A percentile compares a stretch with the other conserved stretches of the same genome.
phyloP scores from a whole-genome alignment of 768 basidiomycete species.

The Mycena rebaudengoi region DNA sequence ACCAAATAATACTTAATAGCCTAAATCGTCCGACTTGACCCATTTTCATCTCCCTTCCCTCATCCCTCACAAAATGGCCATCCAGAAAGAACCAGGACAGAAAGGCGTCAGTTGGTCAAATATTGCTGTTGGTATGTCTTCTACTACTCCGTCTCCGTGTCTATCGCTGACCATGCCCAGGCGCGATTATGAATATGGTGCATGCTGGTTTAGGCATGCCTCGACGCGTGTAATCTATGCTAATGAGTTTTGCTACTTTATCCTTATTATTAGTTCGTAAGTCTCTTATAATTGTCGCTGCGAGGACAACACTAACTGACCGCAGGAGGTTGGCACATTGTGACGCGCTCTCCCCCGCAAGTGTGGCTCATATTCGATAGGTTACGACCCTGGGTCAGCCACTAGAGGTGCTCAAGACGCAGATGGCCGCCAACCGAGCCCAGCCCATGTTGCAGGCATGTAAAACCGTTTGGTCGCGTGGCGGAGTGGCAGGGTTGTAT shows the following conservation, averaged over 20 bases:
- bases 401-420: conserved; percentile 97
- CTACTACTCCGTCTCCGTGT: conserved; percentile 12
- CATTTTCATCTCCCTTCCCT: conserved; percentile 31
- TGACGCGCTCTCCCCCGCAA: not conserved
- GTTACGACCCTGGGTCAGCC: conserved; percentile 99
- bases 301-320: conserved; percentile 6
- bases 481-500: conserved; percentile 90
- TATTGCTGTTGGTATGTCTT: conserved; percentile 86
- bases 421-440: conserved; percentile 97
- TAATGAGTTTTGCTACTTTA: conserved; percentile 5
- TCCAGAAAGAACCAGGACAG: conserved; percentile 87
- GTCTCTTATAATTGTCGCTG: conserved; percentile 24
- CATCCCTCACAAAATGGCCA: conserved; percentile 64
- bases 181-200: conserved; percentile 99
- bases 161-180: conserved; percentile 48
- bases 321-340: conserved; percentile 23
- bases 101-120: conserved; percentile 95
- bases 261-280: conserved; percentile 42
- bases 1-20: too few species aligned
- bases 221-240: conserved; percentile 11
- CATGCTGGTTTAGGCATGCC: conserved; percentile 29
- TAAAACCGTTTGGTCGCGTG: conserved; percentile 89
- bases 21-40: conserved; percentile 21
- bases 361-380: conserved; percentile 47
- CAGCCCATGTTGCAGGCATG: conserved; percentile 91